A percentile compares a stretch with the other conserved stretches of the same genome.
Conservation (phyloP, 495 filamentous ascomycete species). For the Penicillium cinerascens region DNA sequence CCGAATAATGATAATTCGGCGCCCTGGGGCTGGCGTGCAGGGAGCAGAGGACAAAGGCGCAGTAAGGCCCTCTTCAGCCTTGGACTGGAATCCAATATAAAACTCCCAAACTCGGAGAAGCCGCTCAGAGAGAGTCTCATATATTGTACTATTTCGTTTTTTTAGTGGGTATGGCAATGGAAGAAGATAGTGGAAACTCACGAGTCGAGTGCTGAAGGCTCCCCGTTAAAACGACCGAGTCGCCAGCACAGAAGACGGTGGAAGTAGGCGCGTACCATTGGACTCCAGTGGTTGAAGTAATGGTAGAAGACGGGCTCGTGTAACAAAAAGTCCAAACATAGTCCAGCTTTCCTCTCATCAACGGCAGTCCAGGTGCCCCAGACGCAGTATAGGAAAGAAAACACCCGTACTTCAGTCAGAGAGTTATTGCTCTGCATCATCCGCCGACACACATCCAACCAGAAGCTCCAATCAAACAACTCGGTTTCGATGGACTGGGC, state of each 20-base stretch:
- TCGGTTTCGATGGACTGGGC: constrained; percentile 45
- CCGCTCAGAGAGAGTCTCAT: constrained; percentile 63
- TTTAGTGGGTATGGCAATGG: not conserved
- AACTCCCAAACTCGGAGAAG: constrained; percentile 73
- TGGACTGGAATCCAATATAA: constrained; percentile 66
- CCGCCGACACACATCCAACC: constrained; percentile 77
- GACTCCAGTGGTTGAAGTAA: constrained; percentile 96
- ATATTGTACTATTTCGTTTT: constrained; percentile 45
- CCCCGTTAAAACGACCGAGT: constrained; percentile 72
- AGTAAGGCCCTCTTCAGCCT: constrained; percentile 54
- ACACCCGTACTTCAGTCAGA: constrained; percentile 86
- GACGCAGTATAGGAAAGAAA: constrained; percentile 77
- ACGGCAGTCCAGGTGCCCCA: constrained; percentile 74
- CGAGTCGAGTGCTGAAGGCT: constrained; percentile 63
- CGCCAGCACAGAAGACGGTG: constrained; percentile 95
- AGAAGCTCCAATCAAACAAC: constrained; percentile 79
- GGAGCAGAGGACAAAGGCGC: constrained; percentile 69
- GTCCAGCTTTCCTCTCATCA: constrained; percentile 61
- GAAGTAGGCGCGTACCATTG: constrained; percentile 95
- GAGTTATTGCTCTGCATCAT: constrained; percentile 89
- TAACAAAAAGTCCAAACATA: constrained; percentile 82
- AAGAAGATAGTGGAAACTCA: constrained; percentile 41
- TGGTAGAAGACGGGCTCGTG: constrained; percentile 72
- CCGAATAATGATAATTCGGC: constrained; percentile 86
- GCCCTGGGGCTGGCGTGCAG: constrained; percentile 84